Base-by-base conservation (phyloP, 306 rosid genomes). In the Rosa lucieae region DNA sequence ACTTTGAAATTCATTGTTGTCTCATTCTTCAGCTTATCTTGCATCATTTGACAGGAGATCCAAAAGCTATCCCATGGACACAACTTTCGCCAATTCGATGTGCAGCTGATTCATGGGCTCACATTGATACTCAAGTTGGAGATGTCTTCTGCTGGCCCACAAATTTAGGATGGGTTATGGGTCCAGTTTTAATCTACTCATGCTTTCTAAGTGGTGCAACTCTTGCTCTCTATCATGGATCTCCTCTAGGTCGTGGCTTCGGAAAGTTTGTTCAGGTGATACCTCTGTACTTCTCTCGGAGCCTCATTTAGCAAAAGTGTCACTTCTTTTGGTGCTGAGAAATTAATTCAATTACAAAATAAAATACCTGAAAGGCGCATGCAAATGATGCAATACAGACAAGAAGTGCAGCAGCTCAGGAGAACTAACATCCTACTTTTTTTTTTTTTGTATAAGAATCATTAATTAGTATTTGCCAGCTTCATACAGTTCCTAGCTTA, bases 1-100 rank as follows among this genome's bases (percentile, higher is more conserved):
- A 5, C 43, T 35, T 59, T 44, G 44, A 12, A 49, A 75, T 40
- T 70, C 18, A 20, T 47, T 52, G 59, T 77, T 23, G 75, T 73
- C 12, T 29, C 77, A 61, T 74, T 53, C 13, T 85, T 76, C 23
- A 75, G 23, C 79, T 73, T 3, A 71, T n/a, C 29, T 71, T 77
- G 71, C 6, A 40, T 73, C 10, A 23, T 82, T 83, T 61, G 56
- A 80, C 80, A 93, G 99, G 97, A 70, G 99, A 95, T 6, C 98
- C 99, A 67, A 95, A 95, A 81, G 98, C 98, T 68, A 93, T 91
- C 84, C 97, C 98, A 44, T 95, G 96, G 98, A 93, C 97, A 84
- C 99, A 95, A 79, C 89, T 89, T 83, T 85, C 97, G 10, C 96
- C 98, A 29, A 90, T 95, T 75, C 87, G 99, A 74, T 72, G 77